These are phyloP conservation scores for Rickenella mellea DNA, from an alignment of 768 basidiomycete species.

Conservation along the genomic window DNA sequence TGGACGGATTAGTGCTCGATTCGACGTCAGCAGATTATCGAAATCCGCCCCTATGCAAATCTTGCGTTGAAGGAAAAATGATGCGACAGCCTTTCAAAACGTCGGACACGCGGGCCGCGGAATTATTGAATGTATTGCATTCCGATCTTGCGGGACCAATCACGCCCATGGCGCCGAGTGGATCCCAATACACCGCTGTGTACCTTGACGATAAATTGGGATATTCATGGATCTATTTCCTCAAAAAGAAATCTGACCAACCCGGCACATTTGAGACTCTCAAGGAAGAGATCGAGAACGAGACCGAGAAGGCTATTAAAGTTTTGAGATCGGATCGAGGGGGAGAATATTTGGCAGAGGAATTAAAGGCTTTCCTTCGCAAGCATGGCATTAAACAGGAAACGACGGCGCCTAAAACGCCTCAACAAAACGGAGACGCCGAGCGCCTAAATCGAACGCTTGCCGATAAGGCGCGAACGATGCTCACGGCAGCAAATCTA, in stretches of 20 bases:
- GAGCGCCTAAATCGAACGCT: conserved; percentile 15
- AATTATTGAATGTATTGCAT: conserved; percentile 16
- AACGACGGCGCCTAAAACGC: conserved; percentile 21
- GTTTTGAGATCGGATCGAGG: conserved; percentile 18
- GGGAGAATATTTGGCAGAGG: conserved; percentile 19
- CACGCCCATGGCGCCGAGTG: conserved; percentile 5
- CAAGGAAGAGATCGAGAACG: not conserved
- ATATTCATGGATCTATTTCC: not conserved
- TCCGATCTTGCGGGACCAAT: conserved; percentile 23
- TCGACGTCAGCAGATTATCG: no score
- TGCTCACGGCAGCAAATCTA: conserved; percentile 5
- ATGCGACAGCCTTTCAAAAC: conserved; percentile 5
- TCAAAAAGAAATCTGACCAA: not conserved
- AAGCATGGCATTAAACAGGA: conserved; percentile 19
- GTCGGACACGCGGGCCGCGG: conserved; percentile 1
- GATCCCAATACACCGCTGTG: conserved; percentile 16
- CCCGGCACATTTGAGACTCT: not conserved
- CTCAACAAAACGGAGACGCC: conserved; percentile 14
- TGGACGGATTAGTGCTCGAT: conserved; percentile 10
- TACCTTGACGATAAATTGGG: conserved; percentile 19
- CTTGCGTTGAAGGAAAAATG: conserved; percentile 21
- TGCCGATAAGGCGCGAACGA: conserved; percentile 5
- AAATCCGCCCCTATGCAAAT: conserved; percentile 16
- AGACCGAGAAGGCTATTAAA: conserved; percentile 5
- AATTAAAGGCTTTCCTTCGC: conserved; percentile 13